Evolutionary conservation across 306 rosid genomes (phyloP).

Genomic region (Vigna reflexopilosa): DNA sequence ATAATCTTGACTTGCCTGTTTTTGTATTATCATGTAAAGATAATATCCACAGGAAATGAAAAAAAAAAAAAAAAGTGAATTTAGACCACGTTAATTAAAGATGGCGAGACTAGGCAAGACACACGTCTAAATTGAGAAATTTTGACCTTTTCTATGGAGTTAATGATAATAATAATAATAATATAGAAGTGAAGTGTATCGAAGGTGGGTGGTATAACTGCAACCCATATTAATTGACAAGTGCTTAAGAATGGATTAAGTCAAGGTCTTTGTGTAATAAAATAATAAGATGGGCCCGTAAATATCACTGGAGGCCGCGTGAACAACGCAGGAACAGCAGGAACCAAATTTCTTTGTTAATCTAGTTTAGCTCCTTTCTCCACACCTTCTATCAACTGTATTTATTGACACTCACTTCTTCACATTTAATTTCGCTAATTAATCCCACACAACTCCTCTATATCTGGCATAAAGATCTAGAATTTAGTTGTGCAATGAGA

Average conservation of each 20-base stretch:
- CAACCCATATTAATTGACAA: slow-evolving; percentile 32
- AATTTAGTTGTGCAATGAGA: background rate
- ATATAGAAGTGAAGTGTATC: slow-evolving; percentile 13
- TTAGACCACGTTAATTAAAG: background rate
- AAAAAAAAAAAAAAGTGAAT: background rate
- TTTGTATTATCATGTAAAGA: no score
- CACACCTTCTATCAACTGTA: background rate
- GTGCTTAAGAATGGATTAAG: slow-evolving; percentile 34
- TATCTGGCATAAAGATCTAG: background rate
- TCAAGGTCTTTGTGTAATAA: slow-evolving; percentile 40
- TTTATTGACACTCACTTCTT: background rate
- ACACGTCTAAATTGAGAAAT: background rate
- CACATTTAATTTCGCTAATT: no score
- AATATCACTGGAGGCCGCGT: slow-evolving; percentile 53
- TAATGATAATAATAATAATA: background rate
- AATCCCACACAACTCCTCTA: no score
- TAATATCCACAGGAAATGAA: no score
- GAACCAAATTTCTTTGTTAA: background rate
- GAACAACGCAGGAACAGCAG: slow-evolving; percentile 53
- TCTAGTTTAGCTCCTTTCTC: no score
- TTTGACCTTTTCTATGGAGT: background rate
- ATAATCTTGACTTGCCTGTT: background rate
- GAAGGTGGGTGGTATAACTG: slow-evolving; percentile 15
- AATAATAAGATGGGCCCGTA: slow-evolving; percentile 19
- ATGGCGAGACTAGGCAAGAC: background rate